Base-by-base conservation (phyloP, 2,329 filamentous ascomycete species). In the Pseudomassariella vexata region DNA sequence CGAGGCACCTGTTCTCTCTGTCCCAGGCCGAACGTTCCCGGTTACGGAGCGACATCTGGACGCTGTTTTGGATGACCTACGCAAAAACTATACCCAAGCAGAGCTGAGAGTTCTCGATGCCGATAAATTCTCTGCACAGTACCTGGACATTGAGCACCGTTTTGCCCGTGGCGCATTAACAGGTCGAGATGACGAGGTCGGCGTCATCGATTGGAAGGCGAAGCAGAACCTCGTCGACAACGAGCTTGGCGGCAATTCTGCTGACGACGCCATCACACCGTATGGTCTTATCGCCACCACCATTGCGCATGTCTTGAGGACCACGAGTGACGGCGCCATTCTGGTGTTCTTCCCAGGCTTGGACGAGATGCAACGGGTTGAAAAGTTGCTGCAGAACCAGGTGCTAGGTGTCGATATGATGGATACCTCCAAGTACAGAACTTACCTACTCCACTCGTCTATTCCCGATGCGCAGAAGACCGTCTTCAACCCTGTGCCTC, bases 311-410 rank as follows among this genome's bases (percentile, higher is more conserved):
- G 58, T 73, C n/a, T 47, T 57, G 19, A 54, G 53, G 16, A 63
- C 56, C 4, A 66, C 55, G 3, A 34, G 51, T 5, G 48, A 55
- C 9, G 70, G 67, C 9, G 57, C 65, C 15, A 60, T 73, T 12
- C 48, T 73, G 25, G 63, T 62, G 6, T 70, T 72, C 32, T 50
- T 73, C 7, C 66, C 67, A 3, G 66, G 66, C 5, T 34, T 64
- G 9, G 47, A 55, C 2, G 54, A 65, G 21, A 63, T 68, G 14
- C 35, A 54, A 5, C 46, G 39, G 2, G 46, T 53, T 1, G 40
- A 57, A 10, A 40, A 46, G 2, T 39, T 56, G 12, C 47, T 71
- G 32, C 30, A 37, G 3, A 26, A 40, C 9, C 39, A 37, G 2
- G 35, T 47, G 7, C 38, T 64, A 3, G 57, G 57, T 3, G 25